Percentiles rank a stretch among this genome's conserved stretches.
Conservation (phyloP, 2,329 filamentous ascomycete genomes). For the Cladophialophora exuberans region DNA sequence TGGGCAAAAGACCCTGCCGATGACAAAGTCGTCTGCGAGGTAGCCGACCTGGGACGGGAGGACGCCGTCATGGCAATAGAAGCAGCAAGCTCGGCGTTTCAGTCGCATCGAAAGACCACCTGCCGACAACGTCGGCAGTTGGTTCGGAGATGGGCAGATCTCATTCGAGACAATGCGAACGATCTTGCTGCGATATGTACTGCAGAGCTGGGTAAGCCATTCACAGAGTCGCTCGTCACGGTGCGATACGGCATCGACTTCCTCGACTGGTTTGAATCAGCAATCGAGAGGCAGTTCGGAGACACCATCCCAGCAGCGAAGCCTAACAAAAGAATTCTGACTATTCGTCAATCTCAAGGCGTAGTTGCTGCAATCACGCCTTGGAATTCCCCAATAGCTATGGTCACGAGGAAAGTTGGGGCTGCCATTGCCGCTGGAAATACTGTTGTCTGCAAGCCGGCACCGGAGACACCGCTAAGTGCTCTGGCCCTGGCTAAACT, state of each 20-base stretch:
- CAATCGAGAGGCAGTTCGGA: slow-evolving; percentile 3
- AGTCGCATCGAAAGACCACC: neutral
- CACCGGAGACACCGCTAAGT: slow-evolving; percentile 87
- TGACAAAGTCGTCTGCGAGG: too few species aligned
- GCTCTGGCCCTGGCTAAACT: slow-evolving; percentile 63
- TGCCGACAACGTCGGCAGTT: slow-evolving; percentile 23
- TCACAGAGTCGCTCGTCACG: slow-evolving; percentile 53
- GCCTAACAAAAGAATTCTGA: slow-evolving; percentile 26
- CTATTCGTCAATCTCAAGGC: slow-evolving; percentile 39
- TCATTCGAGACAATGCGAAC: slow-evolving; percentile 27
- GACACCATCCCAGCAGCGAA: slow-evolving; percentile 26
- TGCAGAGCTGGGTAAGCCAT: slow-evolving; percentile 63
- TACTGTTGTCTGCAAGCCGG: slow-evolving; percentile 86
- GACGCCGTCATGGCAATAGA: slow-evolving; percentile 7
- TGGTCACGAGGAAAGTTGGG: slow-evolving; percentile 31
- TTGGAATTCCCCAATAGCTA: slow-evolving; percentile 43
- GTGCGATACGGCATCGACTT: slow-evolving; percentile 47
- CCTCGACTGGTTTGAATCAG: slow-evolving; percentile 16
- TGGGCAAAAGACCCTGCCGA: too few species aligned
- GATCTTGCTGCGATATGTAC: slow-evolving; percentile 53
- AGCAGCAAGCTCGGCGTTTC: neutral
- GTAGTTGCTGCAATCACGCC: slow-evolving; percentile 45
- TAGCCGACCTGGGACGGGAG: slow-evolving; percentile 3
- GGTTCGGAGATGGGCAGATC: slow-evolving; percentile 28
- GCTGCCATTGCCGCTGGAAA: slow-evolving; percentile 62